Percentiles rank a stretch among this genome's conserved stretches.
Evolutionary conservation across 2,329 filamentous ascomycete species (phyloP).

Genomic region (Eutypa lata): DNA sequence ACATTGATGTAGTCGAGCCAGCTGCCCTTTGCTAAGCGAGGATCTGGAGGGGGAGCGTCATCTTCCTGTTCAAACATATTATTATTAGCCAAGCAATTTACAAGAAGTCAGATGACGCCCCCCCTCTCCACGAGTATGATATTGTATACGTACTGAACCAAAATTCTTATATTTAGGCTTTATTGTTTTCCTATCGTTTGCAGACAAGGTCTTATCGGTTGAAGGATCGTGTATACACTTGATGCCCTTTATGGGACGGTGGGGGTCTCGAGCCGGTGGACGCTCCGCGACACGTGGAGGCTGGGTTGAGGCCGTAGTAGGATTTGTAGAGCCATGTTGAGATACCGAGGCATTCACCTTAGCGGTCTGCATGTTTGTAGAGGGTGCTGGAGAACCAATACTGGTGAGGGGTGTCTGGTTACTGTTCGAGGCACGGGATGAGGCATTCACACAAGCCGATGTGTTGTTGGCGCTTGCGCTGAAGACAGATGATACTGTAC

Average conservation of each 20-base stretch:
- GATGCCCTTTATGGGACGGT: conserved; percentile 50
- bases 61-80: conserved; percentile 62
- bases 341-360: conserved; percentile 55
- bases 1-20: conserved; percentile 65
- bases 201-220: conserved; percentile 36
- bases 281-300: conserved; percentile 33
- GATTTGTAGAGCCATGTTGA: conserved; percentile 33
- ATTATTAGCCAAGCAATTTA: conserved; percentile 55
- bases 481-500: conserved; percentile 69
- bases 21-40: conserved; percentile 71
- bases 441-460: conserved; percentile 37
- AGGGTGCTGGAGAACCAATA: conserved; percentile 48
- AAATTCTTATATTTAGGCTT: conserved; percentile 63
- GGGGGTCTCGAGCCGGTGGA: conserved; percentile 55
- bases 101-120: conserved; percentile 59
- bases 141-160: conserved; percentile 60
- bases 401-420: conserved; percentile 50
- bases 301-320: conserved; percentile 26
- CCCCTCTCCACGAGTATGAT: conserved; percentile 40
- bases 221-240: conserved; percentile 61
- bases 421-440: conserved; percentile 39
- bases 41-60: conserved; percentile 76
- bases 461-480: conserved; percentile 46
- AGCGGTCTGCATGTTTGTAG: conserved; percentile 43
- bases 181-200: conserved; percentile 55